Base-by-base conservation (phyloP, 1,284 basidiomycete genomes). In the Apiotrichum veenhuisii region DNA sequence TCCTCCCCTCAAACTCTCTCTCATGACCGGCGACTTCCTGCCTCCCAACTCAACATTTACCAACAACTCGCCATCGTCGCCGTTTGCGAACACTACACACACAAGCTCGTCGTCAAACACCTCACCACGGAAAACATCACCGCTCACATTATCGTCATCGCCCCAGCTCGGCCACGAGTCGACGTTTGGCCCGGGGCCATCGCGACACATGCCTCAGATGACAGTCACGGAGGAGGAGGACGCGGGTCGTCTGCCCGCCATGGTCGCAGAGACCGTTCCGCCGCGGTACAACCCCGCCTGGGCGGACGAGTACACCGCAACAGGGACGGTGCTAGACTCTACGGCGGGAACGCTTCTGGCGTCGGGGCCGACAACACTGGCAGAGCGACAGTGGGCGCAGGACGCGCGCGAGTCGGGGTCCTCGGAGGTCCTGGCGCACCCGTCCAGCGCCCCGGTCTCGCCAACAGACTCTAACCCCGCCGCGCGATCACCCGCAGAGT, bases 251-350 rank as follows among this genome's bases (percentile, higher is more conserved):
- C 22, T 52, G 2, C 51, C 33, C 4, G 11, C 43, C 18, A 22
- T 41, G 9, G 46, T 49, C 10, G 46, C 30, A 22, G 53, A 55
- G 34, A 42, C 42, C 12, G 34, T 55, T 2, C 53, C 53, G n/a
- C 53, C 53, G n/a, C 40, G 53, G 17, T 55, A 55, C 34, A 50
- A 55, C 47, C 53, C 53, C 3, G 53, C 53, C 2, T 55, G 53
- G 53, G 47, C 47, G 12, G 53, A 55, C 46, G 46, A 48, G 18
- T 48, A 36, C 46, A 18, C 26, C 1, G 22, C 46, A 4, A 48
- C 30, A 1, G 46, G 46, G 4, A 36, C 20, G 10, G 46, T 34
- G 8, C 3, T 18, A 1, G 46, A 36, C 26, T 27, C 33, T 7
- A 30, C 18, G 11, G 34, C 46, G 8, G 46, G 34, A n/a, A 11